Conservation (phyloP, 768 basidiomycete species). For the Pleurotus platypus region DNA sequence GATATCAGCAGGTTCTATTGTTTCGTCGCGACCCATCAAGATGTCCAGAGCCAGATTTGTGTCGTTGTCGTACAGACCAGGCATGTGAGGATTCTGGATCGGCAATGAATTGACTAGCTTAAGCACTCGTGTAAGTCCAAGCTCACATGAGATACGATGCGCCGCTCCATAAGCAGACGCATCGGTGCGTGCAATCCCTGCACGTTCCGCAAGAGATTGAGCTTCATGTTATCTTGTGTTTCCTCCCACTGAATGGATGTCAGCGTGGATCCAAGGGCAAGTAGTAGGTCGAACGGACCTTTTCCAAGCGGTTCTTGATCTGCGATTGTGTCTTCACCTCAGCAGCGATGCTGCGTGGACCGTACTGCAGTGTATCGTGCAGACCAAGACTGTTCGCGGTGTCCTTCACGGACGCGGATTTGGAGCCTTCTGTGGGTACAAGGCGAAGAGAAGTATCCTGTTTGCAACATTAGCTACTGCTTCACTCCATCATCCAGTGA, state of each 20-base stretch:
- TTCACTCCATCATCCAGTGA: not conserved
- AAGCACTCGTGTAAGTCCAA: conserved; percentile 6
- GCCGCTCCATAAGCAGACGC: conserved; percentile 90
- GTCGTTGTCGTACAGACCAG: conserved; percentile 43
- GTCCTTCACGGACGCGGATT: conserved; percentile 62
- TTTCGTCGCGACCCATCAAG: conserved; percentile 89
- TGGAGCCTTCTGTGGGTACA: conserved; percentile 51
- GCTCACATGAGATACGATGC: conserved; percentile 72
- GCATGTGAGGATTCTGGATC: conserved; percentile 61
- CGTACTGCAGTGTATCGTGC: conserved; percentile 86
- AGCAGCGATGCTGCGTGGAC: conserved; percentile 75
- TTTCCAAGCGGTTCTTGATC: conserved; percentile 70
- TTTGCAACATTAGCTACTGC: not conserved
- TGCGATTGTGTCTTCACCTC: conserved; percentile 61
- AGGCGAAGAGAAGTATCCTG: conserved; percentile 57
- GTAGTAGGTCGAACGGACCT: conserved; percentile 43
- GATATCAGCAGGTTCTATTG: conserved; percentile 72
- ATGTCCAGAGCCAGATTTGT: conserved; percentile 90
- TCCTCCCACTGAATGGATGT: conserved; percentile 74
- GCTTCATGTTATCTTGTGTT: conserved; percentile 83
- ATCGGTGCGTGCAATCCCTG: conserved; percentile 89
- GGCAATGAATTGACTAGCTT: not conserved
- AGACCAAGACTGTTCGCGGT: conserved; percentile 76
- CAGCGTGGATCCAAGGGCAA: conserved; percentile 1
- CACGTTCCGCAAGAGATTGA: conserved; percentile 79